phyloP scores from a whole-genome alignment of 2,329 filamentous ascomycete species.

The Phaeosphaeriaceae sp. region DNA sequence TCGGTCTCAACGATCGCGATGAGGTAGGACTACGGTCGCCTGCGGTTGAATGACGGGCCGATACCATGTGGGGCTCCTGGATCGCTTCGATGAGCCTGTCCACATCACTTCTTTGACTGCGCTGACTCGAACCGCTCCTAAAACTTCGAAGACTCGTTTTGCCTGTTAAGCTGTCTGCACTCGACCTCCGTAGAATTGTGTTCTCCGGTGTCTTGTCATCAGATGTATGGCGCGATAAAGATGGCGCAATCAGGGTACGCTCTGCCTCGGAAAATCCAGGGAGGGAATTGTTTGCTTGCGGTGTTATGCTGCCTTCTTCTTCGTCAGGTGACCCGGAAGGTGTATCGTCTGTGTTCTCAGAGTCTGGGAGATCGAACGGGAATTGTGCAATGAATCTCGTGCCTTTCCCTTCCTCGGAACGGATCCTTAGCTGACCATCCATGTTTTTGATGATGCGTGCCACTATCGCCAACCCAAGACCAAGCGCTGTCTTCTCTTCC shows the following conservation, averaged over 20 bases:
- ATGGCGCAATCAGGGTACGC: conserved; percentile 64
- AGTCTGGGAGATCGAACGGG: conserved; percentile 71
- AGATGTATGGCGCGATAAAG: conserved; percentile 32
- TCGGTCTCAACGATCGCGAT: conserved; percentile 28
- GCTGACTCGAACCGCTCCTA: conserved; percentile 56
- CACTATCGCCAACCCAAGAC: conserved; percentile 87
- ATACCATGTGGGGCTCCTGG: conserved; percentile 60
- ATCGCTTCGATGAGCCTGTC: conserved; percentile 77
- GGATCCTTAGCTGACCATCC: conserved; percentile 84
- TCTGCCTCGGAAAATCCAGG: conserved; percentile 54
- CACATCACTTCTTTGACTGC: conserved; percentile 66
- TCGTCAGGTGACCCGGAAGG: conserved; percentile 11
- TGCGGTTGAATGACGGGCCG: conserved; percentile 19
- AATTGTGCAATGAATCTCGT: conserved; percentile 83
- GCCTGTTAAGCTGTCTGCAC: conserved; percentile 58
- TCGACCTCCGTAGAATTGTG: conserved; percentile 28
- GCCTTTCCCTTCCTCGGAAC: conserved; percentile 82
- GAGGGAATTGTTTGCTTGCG: conserved; percentile 17
- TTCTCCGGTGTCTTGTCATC: conserved; percentile 6
- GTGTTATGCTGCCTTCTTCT: conserved; percentile 30
- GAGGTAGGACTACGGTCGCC: conserved; percentile 27
- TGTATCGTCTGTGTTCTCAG: conserved; percentile 16
- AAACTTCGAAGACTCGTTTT: conserved; percentile 57
- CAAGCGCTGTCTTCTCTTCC: conserved; percentile 63
- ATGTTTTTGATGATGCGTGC: conserved; percentile 86